Evolutionary conservation across 2,329 filamentous ascomycete genomes (phyloP).

Genomic region (Botrytis porri): DNA sequence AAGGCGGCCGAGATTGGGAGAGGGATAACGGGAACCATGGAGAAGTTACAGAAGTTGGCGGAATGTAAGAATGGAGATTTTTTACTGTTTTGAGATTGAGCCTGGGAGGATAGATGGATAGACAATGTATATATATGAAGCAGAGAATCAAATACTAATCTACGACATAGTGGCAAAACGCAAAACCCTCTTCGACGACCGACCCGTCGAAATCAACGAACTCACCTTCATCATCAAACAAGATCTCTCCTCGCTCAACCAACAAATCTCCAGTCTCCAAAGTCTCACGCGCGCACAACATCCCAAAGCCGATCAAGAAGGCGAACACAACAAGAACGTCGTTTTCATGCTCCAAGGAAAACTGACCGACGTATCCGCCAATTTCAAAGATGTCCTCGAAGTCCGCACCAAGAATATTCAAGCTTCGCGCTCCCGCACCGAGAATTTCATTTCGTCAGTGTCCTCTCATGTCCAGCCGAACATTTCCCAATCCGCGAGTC

Average conservation of each 20-base stretch:
- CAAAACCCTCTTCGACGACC: slow-evolving; percentile 95
- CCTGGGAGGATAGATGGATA: background rate
- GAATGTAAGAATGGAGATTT: slow-evolving; percentile 55
- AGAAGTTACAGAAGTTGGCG: slow-evolving; percentile 88
- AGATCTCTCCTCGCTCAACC: slow-evolving; percentile 80
- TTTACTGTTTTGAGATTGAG: no score
- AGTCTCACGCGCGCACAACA: slow-evolving; percentile 73
- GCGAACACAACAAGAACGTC: slow-evolving; percentile 97
- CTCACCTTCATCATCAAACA: slow-evolving; percentile 98
- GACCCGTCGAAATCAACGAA: slow-evolving; percentile 94
- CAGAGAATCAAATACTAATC: background rate
- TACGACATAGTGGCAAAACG: slow-evolving; percentile 72
- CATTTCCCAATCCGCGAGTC: slow-evolving; percentile 73
- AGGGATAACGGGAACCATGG: slow-evolving; percentile 89
- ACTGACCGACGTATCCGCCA: slow-evolving; percentile 85
- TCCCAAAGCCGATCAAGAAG: slow-evolving; percentile 71
- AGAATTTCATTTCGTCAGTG: slow-evolving; percentile 93
- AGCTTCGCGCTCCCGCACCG: slow-evolving; percentile 84
- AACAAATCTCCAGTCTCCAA: slow-evolving; percentile 83
- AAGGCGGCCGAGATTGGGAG: slow-evolving; percentile 88
- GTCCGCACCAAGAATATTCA: slow-evolving; percentile 97
- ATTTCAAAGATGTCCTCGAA: slow-evolving; percentile 97
- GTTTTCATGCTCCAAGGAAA: slow-evolving; percentile 88
- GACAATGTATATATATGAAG: no score
- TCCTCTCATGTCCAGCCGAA: slow-evolving; percentile 69